phyloP scores from a whole-genome alignment of 176 grass and related monocot genomes.

The Hordeum vulgare region MorexV3_pseudomolecules_assembly NC_058518.1:475391409-475391908 shows the following conservation, averaged over 20 bases:
- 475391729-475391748: slow-evolving; percentile 74
- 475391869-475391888: slow-evolving; percentile 63
- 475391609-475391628: slow-evolving; percentile 60
- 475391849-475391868: slow-evolving; percentile 64
- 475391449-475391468: slow-evolving; percentile 57
- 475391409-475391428: slow-evolving; percentile 54
- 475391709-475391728: slow-evolving; percentile 41
- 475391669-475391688: slow-evolving; percentile 42
- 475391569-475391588: no score
- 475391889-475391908: slow-evolving; percentile 54
- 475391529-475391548: not conserved
- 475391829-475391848: slow-evolving; percentile 13
- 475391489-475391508: slow-evolving; percentile 46
- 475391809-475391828: slow-evolving; percentile 69
- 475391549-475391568: not conserved
- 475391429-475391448: slow-evolving; percentile 33
- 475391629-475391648: slow-evolving; percentile 62
- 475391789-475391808: slow-evolving; percentile 62
- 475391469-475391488: slow-evolving; percentile 43
- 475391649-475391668: slow-evolving; percentile 32
- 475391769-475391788: slow-evolving; percentile 66
- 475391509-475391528: not conserved
- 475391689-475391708: not conserved
- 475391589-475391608: slow-evolving; percentile 56
- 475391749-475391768: slow-evolving; percentile 46